Conservation (phyloP, 106 monocot genomes). For the Dendrobium officinale region DNA sequence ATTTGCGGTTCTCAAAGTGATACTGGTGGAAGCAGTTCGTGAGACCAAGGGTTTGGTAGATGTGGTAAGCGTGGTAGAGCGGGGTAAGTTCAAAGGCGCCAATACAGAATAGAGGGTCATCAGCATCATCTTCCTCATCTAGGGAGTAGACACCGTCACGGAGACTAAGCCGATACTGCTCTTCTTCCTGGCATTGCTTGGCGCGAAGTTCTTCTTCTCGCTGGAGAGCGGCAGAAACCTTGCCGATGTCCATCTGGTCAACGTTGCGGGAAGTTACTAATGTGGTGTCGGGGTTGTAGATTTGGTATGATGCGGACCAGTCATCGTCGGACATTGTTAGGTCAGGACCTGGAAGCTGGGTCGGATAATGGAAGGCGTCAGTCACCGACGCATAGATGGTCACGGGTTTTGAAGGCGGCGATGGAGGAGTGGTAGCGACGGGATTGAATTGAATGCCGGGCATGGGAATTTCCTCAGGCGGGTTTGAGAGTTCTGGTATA, state of each 20-base stretch:
- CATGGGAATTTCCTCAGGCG: too few relatives aligned
- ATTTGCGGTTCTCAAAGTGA: slow-evolving; percentile 91
- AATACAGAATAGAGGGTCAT: slow-evolving; percentile 10
- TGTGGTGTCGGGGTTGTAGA: too few relatives aligned
- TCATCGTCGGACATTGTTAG: too few relatives aligned
- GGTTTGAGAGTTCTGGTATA: too few relatives aligned
- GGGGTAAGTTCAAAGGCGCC: slow-evolving; percentile 69
- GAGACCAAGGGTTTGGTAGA: slow-evolving; percentile 72
- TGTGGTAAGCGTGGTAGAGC: slow-evolving; percentile 80
- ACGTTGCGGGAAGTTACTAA: slow-evolving; percentile 56
- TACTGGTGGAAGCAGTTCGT: slow-evolving; percentile 78
- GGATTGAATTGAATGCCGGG: too few relatives aligned
- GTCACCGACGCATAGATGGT: too few relatives aligned
- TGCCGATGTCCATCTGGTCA: slow-evolving; percentile 86
- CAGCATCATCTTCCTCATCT: slow-evolving; percentile 42
- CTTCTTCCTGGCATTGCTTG: slow-evolving; percentile 70
- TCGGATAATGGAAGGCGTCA: too few relatives aligned
- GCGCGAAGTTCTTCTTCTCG: slow-evolving; percentile 81
- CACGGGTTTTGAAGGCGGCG: too few relatives aligned
- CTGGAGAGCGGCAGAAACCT: slow-evolving; percentile 81
- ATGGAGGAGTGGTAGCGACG: too few relatives aligned
- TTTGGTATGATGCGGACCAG: too few relatives aligned
- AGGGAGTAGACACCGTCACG: slow-evolving; percentile 30
- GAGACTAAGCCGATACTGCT: slow-evolving; percentile 32
- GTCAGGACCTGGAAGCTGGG: too few relatives aligned